Conservation (phyloP, 1,139 yeast genomes). For the Geotrichum australiense region DNA sequence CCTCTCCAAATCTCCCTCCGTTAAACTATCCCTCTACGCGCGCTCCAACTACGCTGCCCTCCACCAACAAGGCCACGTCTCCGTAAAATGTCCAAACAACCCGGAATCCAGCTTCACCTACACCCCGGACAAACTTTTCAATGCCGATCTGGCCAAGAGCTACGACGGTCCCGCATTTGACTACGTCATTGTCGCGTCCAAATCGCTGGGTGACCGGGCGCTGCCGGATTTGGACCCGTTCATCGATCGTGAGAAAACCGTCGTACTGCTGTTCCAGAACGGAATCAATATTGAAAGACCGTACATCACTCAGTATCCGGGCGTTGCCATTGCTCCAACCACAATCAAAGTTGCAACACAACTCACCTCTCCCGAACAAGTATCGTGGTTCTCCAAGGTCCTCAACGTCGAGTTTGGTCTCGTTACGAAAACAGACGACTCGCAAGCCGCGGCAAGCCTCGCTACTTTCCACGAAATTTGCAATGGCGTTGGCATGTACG, state of each 20-base stretch:
- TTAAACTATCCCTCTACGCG: slow-evolving; percentile 20
- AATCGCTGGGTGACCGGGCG: slow-evolving; percentile 19
- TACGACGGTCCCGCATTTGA: slow-evolving; percentile 22
- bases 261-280: slow-evolving; percentile 24
- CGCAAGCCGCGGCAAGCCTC: slow-evolving; percentile 3
- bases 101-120: slow-evolving; percentile 5
- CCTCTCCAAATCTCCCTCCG: slow-evolving; percentile 13
- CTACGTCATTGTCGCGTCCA: slow-evolving; percentile 23
- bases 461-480: slow-evolving; percentile 13
- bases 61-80: slow-evolving; percentile 16
- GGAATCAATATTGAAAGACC: slow-evolving; percentile 26
- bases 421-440: slow-evolving; percentile 11
- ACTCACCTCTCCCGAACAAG: slow-evolving; percentile 16
- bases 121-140: slow-evolving; percentile 13
- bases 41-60: slow-evolving; percentile 22
- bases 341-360: slow-evolving; percentile 22
- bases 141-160: slow-evolving; percentile 13
- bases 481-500: slow-evolving; percentile 15
- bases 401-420: slow-evolving; percentile 20
- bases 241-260: slow-evolving; percentile 18
- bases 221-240: slow-evolving; percentile 20
- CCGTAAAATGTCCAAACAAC: slow-evolving; percentile 7
- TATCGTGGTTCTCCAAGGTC: slow-evolving; percentile 14
- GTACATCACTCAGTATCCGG: slow-evolving; percentile 20
- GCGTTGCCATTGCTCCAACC: slow-evolving; percentile 22